A percentile compares a stretch with the other conserved stretches of the same genome.
phyloP scores from a whole-genome alignment of 257 asterid species.

The Hygrophila difformis region DNA sequence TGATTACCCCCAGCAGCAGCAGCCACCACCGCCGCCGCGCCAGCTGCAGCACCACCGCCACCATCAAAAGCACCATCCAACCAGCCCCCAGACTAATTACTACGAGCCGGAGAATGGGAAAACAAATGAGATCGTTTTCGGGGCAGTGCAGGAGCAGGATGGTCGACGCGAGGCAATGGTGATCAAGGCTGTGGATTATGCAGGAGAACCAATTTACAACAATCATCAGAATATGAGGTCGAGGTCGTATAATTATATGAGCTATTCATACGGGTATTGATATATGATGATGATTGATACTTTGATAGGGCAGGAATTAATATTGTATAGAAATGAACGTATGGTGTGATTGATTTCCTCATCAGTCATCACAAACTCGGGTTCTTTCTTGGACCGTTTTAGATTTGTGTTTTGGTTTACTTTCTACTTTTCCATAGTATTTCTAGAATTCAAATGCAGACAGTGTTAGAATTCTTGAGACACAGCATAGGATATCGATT shows the following conservation, averaged over 20 bases:
- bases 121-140: constrained; percentile 80
- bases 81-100: constrained; percentile 54
- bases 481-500: no score
- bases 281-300: no score
- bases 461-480: no score
- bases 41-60: constrained; percentile 30
- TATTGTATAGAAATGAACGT: no score
- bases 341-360: no score
- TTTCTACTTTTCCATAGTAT: no score
- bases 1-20: constrained; percentile 30
- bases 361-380: no score
- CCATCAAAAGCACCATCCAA: constrained; percentile 54
- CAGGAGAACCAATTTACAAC: constrained; percentile 45
- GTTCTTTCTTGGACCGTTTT: no score
- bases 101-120: constrained; percentile 51
- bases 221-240: constrained; percentile 44
- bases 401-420: no score
- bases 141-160: constrained; percentile 89
- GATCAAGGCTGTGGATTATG: constrained; percentile 67
- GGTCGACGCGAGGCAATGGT: constrained; percentile 75
- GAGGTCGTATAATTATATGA: constrained; percentile 55
- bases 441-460: no score
- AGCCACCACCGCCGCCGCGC: constrained; percentile 19
- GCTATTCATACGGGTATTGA: constrained; percentile 66
- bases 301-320: no score